phyloP scores from a whole-genome alignment of 2,329 filamentous ascomycete genomes.

The Beauveria asiatica region DNA sequence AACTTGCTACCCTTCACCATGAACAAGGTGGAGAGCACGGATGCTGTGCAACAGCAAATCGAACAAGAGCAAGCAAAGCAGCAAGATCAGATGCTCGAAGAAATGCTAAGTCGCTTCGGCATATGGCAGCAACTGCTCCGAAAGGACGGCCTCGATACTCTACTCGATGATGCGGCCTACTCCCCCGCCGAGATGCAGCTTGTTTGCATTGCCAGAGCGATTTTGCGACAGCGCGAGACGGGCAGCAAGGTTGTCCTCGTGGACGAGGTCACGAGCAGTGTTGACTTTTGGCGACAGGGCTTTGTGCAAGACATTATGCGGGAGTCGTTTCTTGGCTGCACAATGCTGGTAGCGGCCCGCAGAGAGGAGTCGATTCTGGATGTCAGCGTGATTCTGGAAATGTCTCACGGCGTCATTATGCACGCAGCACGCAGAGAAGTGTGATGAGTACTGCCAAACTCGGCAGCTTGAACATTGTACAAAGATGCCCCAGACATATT shows the following conservation, averaged over 20 bases:
- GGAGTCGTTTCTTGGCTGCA: slow-evolving; percentile 3
- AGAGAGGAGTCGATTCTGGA: background rate
- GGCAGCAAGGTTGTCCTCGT: slow-evolving; percentile 5
- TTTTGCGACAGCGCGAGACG: slow-evolving; percentile 1
- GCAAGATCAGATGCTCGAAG: background rate
- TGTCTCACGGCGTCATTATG: slow-evolving; percentile 1
- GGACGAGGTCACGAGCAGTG: slow-evolving; percentile 1
- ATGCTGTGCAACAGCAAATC: background rate
- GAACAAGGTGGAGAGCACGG: background rate
- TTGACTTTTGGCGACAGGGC: background rate
- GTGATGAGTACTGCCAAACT: background rate
- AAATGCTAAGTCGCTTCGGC: background rate
- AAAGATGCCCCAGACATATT: too few species aligned
- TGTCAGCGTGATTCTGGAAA: slow-evolving; percentile 3
- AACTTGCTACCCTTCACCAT: slow-evolving; percentile 24
- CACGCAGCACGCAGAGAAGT: background rate
- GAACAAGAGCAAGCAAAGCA: background rate
- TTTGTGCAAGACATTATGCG: slow-evolving; percentile 4
- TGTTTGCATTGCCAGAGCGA: slow-evolving; percentile 1
- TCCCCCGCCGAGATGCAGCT: background rate
- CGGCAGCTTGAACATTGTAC: too few species aligned
- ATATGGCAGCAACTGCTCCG: background rate
- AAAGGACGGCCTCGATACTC: background rate
- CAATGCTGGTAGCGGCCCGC: slow-evolving; percentile 2
- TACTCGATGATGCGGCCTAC: background rate